Base-by-base conservation (phyloP, 176 grass and related monocot genomes). In the Echinochloa phyllopogon region DNA sequence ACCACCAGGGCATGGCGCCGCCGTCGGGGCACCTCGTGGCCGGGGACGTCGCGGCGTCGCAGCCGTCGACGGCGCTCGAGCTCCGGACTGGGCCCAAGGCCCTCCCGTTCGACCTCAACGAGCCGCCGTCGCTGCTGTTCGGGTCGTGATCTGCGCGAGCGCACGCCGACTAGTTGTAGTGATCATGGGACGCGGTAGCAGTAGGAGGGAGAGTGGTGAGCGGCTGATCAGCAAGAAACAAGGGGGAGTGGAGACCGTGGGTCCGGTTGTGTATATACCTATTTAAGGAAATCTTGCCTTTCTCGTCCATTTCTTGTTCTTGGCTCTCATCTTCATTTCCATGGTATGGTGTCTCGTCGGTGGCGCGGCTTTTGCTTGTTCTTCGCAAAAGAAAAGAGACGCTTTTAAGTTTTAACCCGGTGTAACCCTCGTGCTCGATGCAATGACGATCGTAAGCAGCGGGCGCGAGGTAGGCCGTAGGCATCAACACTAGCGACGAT, bases 101-200 rank as follows among this genome's bases (percentile, higher is more conserved):
- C 11, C 79, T 93, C 13, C 89, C 91, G 48, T 94, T 99, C 85
- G 96, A 99, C 83, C 96, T 99, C n/a, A 99, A 99, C 90, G 86
- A 96, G 86, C 96, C 91, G 39, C 86, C 96, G 7, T 82, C 92
- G 65, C 75, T 77, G 75, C 63, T 85, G 29, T 63, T 53, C 20
- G 84, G 88, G 17, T 84, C 79, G 50, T 83, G 85, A 87, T 79
- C 74, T 55, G 36, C 16, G 58, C n/a, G 17, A 9, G 44, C 12
- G 13, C 75, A 21, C 53, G 6, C 48, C 4, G 8, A 3, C 27
- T 24, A 51, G 33, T 40, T 16, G 68, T 48, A 55, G 75, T 36
- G 73, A 40, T 9, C 62, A 52, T 53, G 33, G 45, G 10, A 10
- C 18, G 29, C n/a, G 10, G 55, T 8, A 24, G 39, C 10, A 39